Percentiles rank a stretch among this genome's conserved stretches.
Evolutionary conservation across 805 yeast species (phyloP).

Genomic region (Maudiozyma serrabonitensis): DNA sequence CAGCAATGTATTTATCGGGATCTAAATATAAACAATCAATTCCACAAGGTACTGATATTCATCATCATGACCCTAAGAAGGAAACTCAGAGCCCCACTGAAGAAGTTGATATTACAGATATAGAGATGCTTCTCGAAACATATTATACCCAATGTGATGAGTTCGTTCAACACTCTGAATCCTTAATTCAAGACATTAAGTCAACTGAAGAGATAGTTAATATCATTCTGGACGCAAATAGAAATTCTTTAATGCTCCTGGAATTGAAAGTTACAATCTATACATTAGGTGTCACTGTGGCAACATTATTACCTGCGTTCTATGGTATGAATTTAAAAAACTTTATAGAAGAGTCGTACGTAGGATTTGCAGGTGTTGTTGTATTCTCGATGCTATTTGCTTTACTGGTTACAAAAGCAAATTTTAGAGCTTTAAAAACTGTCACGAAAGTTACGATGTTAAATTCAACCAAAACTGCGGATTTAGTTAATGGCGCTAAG

Average conservation of each 20-base stretch:
- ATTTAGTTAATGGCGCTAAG: not conserved
- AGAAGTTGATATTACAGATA: conserved; percentile 48
- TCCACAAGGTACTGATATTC: not conserved
- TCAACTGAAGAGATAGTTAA: conserved; percentile 91
- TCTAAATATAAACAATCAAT: not conserved
- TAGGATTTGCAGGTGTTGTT: conserved; percentile 55
- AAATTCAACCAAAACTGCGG: conserved; percentile 5
- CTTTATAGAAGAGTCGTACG: conserved; percentile 57
- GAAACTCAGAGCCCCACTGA: conserved; percentile 3
- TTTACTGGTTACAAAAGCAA: conserved; percentile 41
- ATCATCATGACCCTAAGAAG: conserved; percentile 7
- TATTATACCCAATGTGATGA: conserved; percentile 90
- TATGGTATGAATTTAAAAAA: conserved; percentile 83
- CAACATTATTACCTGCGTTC: conserved; percentile 76
- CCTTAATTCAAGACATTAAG: conserved; percentile 70
- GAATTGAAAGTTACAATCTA: conserved; percentile 77
- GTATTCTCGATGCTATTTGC: conserved; percentile 45
- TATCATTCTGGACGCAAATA: conserved; percentile 81
- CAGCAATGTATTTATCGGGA: conserved; percentile 60
- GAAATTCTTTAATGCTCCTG: conserved; percentile 81
- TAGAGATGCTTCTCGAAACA: conserved; percentile 80
- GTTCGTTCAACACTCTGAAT: conserved; percentile 82
- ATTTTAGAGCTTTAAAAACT: conserved; percentile 45
- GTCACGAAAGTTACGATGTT: conserved; percentile 62
- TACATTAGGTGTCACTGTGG: conserved; percentile 77